A percentile compares a stretch with the other conserved stretches of the same genome.
Conservation (phyloP, 1,284 basidiomycete genomes). For the Tilletia setariae region DNA sequence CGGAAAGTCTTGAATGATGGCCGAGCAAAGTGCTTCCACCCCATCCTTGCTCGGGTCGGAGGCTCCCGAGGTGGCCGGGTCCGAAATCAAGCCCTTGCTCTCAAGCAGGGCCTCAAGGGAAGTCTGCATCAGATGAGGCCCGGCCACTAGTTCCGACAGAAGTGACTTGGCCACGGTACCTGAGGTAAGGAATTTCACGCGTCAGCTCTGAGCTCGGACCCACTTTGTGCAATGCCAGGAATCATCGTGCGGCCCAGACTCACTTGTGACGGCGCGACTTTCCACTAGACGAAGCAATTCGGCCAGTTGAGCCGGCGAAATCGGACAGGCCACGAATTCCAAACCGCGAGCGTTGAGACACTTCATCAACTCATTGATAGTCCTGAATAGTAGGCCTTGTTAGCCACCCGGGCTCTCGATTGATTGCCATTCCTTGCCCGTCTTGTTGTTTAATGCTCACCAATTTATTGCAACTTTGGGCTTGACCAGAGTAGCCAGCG, state of each 20-base stretch:
- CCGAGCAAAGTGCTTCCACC: slow-evolving; percentile 60
- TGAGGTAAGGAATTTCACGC: not conserved
- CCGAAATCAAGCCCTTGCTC: slow-evolving; percentile 25
- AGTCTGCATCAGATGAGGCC: not conserved
- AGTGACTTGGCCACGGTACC: slow-evolving; percentile 49
- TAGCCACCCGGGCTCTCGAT: too few species aligned
- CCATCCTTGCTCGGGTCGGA: slow-evolving; percentile 16
- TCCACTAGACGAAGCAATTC: slow-evolving; percentile 76
- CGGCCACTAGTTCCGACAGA: slow-evolving; percentile 37
- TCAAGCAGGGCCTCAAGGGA: slow-evolving; percentile 24
- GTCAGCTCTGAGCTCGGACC: too few species aligned
- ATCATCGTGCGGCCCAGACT: too few species aligned
- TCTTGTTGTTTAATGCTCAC: slow-evolving; percentile 58
- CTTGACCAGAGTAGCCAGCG: slow-evolving; percentile 56
- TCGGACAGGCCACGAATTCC: slow-evolving; percentile 30
- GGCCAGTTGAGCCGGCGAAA: slow-evolving; percentile 64
- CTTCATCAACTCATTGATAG: slow-evolving; percentile 45
- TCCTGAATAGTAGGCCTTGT: slow-evolving; percentile 17
- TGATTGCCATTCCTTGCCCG: too few species aligned
- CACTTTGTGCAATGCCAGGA: too few species aligned
- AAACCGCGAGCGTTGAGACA: slow-evolving; percentile 33
- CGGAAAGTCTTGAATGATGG: slow-evolving; percentile 68
- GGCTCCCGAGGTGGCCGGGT: not conserved
- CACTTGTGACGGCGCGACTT: slow-evolving; percentile 63
- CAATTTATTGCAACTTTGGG: slow-evolving; percentile 71